These are phyloP conservation scores for Blastobotrys arbuscula DNA, from an alignment of 1,139 yeast species.

Conservation along the genomic window DNA sequence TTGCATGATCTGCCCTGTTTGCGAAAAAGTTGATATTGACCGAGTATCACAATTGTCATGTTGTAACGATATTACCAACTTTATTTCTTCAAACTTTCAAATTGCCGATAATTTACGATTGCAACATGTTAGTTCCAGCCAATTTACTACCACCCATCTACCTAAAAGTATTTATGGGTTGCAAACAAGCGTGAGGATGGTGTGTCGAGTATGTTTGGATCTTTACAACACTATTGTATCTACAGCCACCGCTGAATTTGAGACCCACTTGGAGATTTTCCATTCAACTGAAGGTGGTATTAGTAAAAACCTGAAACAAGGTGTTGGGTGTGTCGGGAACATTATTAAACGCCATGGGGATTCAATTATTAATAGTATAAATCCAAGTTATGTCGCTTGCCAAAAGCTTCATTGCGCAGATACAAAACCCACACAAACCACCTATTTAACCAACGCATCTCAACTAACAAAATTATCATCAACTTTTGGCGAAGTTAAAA, in stretches of 20 bases:
- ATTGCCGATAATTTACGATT: neutral
- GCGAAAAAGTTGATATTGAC: neutral
- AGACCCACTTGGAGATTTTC: neutral
- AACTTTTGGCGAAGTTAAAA: neutral
- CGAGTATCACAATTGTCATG: no score
- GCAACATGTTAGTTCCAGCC: neutral
- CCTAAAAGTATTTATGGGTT: neutral
- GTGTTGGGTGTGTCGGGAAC: slow-evolving; percentile 2
- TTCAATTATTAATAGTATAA: neutral
- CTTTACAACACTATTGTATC: neutral
- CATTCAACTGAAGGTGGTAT: slow-evolving; percentile 5
- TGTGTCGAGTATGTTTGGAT: slow-evolving; percentile 3
- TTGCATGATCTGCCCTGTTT: slow-evolving; percentile 2
- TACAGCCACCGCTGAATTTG: neutral
- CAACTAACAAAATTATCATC: neutral
- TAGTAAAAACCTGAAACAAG: neutral
- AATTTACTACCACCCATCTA: neutral
- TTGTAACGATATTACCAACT: neutral
- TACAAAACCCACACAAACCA: no score
- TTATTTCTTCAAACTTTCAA: neutral
- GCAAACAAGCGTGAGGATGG: neutral
- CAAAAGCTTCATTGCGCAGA: neutral
- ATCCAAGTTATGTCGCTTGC: neutral
- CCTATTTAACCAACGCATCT: neutral
- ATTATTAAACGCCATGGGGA: neutral